Evolutionary conservation across 2,329 filamentous ascomycete species (phyloP), one percentile per base, ranked within the genome.

Genomic region (Sporothrix mexicana): DNA sequence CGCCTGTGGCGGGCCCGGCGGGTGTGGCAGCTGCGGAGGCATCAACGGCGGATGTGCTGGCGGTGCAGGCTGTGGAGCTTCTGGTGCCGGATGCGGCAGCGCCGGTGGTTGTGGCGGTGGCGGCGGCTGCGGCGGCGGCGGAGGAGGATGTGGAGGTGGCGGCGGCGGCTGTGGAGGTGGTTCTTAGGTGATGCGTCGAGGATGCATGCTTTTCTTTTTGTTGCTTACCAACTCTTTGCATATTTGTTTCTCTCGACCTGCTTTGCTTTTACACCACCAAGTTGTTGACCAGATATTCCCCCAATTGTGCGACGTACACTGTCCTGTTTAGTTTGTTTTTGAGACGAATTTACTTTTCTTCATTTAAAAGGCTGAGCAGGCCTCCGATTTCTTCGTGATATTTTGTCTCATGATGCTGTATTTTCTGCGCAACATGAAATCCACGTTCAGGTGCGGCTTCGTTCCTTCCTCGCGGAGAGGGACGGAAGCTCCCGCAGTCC

Each of bases 1-100:
- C 2, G 82, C 82, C 7, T 83, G 84, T 61, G 83, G 85, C 51
- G 81, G 81, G 5, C 81, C 83, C 1, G 81, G 81, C 0, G 80
- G 83, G 1, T 79, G 81, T 59, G 79, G 80, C 17, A 77, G 78
- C 72, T 69, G 25, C 49, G 59, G 20, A 17, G 67, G 20, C 13
- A 43, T 47, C 12, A 49, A 47, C 1, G 66, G 66, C 9, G 66
- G 66, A 9, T 68, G 66, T 23, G 66, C 12, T 3, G 68, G 61
- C 4, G 72, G 72, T 6, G 69, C 43, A 13, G 53, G 68, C 36
- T 69, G 73, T n/a, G 73, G 71, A n/a, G 30, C 30, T 4, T 67
- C 62, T 13, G 78, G 78, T 25, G 74, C 75, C 6, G 74, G 74
- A 3, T 75, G 76, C 23, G 67, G 70, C 13, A 41, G 70, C 7